These are phyloP conservation scores for Spizellomyces sp. DNA, from an alignment of 192 early-diverging fungal species.

Conservation along the genomic window DNA sequence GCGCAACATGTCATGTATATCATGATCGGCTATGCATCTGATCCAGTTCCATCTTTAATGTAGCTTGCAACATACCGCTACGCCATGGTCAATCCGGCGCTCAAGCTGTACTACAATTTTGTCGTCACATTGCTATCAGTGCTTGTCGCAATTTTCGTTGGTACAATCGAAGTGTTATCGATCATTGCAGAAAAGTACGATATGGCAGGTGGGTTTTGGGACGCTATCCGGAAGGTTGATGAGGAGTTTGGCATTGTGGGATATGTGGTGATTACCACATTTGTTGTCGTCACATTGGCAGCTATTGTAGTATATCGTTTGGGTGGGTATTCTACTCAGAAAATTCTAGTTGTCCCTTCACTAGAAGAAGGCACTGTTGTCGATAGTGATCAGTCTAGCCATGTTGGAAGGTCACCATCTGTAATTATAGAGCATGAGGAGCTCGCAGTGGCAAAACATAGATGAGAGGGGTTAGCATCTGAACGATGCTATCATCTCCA, in stretches of 20 bases:
- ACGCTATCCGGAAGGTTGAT: conserved; percentile 2
- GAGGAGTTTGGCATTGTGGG: conserved; percentile 18
- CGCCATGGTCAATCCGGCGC: conserved; percentile 59
- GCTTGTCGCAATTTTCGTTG: conserved; percentile 61
- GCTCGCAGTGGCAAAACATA: too few relatives aligned
- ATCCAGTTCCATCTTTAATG: neutral
- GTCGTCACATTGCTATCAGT: conserved; percentile 64
- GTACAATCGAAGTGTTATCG: conserved; percentile 54
- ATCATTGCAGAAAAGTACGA: conserved; percentile 41
- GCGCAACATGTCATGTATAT: neutral
- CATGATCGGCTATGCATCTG: neutral
- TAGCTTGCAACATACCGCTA: conserved; percentile 58
- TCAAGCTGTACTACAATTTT: conserved; percentile 71
- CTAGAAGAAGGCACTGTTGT: too few relatives aligned
- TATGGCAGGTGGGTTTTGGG: conserved; percentile 19
- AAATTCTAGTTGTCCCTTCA: too few relatives aligned
- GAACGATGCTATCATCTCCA: too few relatives aligned
- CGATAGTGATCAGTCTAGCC: too few relatives aligned
- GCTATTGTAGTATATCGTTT: conserved; percentile 2
- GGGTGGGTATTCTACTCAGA: neutral
- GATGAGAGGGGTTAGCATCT: too few relatives aligned
- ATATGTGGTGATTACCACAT: conserved; percentile 9
- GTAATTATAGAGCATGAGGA: too few relatives aligned
- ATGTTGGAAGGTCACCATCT: too few relatives aligned
- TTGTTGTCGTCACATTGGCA: neutral